Evolutionary conservation across 345 rosid genomes (phyloP), one percentile per base, ranked within the genome.

Genomic region (Sapria himalayana): DNA sequence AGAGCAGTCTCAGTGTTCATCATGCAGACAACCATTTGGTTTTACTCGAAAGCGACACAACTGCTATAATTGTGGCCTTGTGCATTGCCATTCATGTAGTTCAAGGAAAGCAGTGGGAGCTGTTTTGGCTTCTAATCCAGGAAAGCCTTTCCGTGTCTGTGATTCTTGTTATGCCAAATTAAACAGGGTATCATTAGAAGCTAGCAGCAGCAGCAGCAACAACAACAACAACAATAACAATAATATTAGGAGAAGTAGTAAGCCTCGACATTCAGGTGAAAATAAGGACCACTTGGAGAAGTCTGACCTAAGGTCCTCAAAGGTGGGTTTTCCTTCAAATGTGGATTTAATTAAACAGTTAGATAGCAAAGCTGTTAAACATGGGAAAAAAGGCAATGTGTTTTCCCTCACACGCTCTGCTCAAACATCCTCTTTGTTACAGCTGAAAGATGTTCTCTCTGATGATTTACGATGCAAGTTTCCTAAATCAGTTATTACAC

Each of bases 51-150:
- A 86, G 52, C 70, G 89, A 46, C 97, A 81, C 61, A 86, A 81
- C 51, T 86, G 97, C 66, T 86, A 81, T 39, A 81, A 86, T 38
- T 86, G 97, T 68, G 97, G 97, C 29, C 89, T 81, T 37, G 89
- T 86, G 57, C 92, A 81, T 49, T 86, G 97, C 61, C 97, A 81
- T 61, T 68, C 97, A 0, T 86, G 97, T 69, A 81, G 92, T 49
- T 76, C 94, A 24, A 78, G 70, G 49, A 81, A 81, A 58, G 85
- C 89, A 42, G 29, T 61, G 33, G 66, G 70, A 68, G 94, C 97
- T 39, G 76, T 92, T 18, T 43, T 78, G 58, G 78, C 92, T 44
- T 92, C 97, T 55, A 74, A 72, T 70, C 82, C 92, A 25, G 66
- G 69, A 36, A 86, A 78, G 57, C 94, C 78, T 3, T 76, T 76